Conservation (phyloP, 441 rosid species). For the Manihot esculenta region DNA sequence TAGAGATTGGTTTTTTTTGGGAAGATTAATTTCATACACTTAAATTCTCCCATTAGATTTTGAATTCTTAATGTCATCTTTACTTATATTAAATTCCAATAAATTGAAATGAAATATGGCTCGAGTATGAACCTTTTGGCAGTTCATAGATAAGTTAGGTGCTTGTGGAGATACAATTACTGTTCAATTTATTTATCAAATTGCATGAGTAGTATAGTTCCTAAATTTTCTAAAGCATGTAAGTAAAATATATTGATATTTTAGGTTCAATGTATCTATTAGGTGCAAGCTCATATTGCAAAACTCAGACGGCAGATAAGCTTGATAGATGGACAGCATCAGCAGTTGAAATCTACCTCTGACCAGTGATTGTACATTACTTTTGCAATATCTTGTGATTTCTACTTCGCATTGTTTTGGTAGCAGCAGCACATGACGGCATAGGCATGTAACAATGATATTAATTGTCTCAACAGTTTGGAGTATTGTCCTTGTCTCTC, state of each 20-base stretch:
- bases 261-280: conserved; percentile 28
- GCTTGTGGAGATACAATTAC: conserved; percentile 3
- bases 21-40: conserved; percentile 6
- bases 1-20: neutral
- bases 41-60: neutral
- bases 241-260: conserved; percentile 25
- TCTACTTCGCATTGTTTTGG: conserved; percentile 25
- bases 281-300: conserved; percentile 86
- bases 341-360: conserved; percentile 53
- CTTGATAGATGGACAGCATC: conserved; percentile 67
- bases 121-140: neutral
- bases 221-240: conserved; percentile 8
- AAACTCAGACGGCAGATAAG: conserved; percentile 72
- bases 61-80: neutral
- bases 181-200: neutral
- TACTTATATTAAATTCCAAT: neutral
- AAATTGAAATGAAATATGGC: conserved; percentile 1
- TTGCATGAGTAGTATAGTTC: neutral
- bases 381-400: conserved; percentile 21
- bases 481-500: conserved; percentile 11
- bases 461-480: conserved; percentile 21
- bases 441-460: conserved; percentile 27
- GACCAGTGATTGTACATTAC: conserved; percentile 42
- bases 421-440: conserved; percentile 22
- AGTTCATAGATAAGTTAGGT: conserved; percentile 1